Percentiles rank a stretch among this genome's conserved stretches.
Evolutionary conservation across 768 basidiomycete species (phyloP).

Genomic region (Lactarius psammicola): DNA sequence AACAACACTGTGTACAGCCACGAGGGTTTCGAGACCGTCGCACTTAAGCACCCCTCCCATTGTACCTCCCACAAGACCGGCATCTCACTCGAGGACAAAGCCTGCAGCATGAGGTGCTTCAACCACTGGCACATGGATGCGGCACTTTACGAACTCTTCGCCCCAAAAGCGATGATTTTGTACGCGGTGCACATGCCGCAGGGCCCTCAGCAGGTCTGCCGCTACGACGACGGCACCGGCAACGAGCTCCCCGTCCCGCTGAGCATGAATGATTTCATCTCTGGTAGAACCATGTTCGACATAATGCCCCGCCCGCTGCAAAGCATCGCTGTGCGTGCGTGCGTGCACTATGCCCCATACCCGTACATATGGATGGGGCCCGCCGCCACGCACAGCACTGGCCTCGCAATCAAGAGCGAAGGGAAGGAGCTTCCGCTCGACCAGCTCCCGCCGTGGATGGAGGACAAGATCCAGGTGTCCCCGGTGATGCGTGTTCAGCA

Average conservation of each 20-base stretch:
- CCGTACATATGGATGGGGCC: slow-evolving; percentile 88
- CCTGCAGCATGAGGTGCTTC: slow-evolving; percentile 70
- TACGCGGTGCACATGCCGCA: slow-evolving; percentile 70
- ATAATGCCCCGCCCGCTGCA: slow-evolving; percentile 65
- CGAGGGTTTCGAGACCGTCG: slow-evolving; percentile 69
- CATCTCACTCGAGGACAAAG: slow-evolving; percentile 69
- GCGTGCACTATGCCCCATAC: slow-evolving; percentile 76
- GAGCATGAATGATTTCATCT: slow-evolving; percentile 80
- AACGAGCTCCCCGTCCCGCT: slow-evolving; percentile 77
- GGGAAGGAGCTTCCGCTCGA: slow-evolving; percentile 60
- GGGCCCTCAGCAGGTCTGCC: slow-evolving; percentile 59
- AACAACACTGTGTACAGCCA: slow-evolving; percentile 76
- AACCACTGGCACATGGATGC: slow-evolving; percentile 93
- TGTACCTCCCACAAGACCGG: slow-evolving; percentile 78
- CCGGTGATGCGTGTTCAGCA: slow-evolving; percentile 49
- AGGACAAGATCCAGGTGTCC: slow-evolving; percentile 66
- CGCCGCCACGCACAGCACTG: slow-evolving; percentile 66
- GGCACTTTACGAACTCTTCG: slow-evolving; percentile 69
- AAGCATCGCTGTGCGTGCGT: slow-evolving; percentile 71
- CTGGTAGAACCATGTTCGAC: slow-evolving; percentile 80
- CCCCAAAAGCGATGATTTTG: slow-evolving; percentile 81
- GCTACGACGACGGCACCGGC: slow-evolving; percentile 84
- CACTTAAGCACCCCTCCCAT: slow-evolving; percentile 81
- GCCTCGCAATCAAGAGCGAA: slow-evolving; percentile 76
- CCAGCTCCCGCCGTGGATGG: slow-evolving; percentile 82